phyloP scores from a whole-genome alignment of 441 rosid genomes.

The Codiaeum variegatum region DNA sequence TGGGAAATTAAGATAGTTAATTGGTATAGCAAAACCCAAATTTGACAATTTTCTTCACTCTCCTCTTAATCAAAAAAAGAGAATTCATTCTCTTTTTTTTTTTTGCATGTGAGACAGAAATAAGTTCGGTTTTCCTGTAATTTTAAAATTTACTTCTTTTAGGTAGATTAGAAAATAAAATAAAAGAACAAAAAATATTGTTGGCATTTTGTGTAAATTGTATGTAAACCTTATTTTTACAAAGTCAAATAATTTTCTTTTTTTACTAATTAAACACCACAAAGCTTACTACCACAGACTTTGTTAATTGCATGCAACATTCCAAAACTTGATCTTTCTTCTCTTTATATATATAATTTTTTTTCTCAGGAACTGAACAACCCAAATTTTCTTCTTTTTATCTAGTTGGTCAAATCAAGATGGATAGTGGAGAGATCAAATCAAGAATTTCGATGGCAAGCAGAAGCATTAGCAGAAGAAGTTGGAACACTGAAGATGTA shows the following conservation, averaged over 20 bases:
- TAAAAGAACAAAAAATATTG: not conserved
- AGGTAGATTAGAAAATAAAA: not conserved
- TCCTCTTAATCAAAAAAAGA: too few relatives aligned
- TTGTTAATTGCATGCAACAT: not conserved
- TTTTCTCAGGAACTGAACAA: constrained; percentile 11
- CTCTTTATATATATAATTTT: not conserved
- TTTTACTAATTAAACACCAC: not conserved
- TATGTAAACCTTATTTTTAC: not conserved
- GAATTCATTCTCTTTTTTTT: too few relatives aligned
- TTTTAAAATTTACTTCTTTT: not conserved
- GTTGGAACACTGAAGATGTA: constrained; percentile 15
- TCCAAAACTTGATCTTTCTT: not conserved
- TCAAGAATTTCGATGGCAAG: constrained; percentile 8
- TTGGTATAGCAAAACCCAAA: too few relatives aligned
- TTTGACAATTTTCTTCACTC: too few relatives aligned
- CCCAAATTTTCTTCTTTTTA: too few relatives aligned
- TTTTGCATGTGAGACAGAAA: too few relatives aligned
- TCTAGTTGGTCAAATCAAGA: too few relatives aligned
- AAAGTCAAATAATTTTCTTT: not conserved
- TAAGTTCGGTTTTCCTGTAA: too few relatives aligned
- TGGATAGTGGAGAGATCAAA: not conserved
- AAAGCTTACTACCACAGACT: not conserved
- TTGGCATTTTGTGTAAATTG: not conserved
- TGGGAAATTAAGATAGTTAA: too few relatives aligned
- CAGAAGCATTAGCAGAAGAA: constrained; percentile 12